Evolutionary conservation across 768 basidiomycete genomes (phyloP), one percentile per base, ranked within the genome.

Genomic region (Boletus coccyginus): DNA sequence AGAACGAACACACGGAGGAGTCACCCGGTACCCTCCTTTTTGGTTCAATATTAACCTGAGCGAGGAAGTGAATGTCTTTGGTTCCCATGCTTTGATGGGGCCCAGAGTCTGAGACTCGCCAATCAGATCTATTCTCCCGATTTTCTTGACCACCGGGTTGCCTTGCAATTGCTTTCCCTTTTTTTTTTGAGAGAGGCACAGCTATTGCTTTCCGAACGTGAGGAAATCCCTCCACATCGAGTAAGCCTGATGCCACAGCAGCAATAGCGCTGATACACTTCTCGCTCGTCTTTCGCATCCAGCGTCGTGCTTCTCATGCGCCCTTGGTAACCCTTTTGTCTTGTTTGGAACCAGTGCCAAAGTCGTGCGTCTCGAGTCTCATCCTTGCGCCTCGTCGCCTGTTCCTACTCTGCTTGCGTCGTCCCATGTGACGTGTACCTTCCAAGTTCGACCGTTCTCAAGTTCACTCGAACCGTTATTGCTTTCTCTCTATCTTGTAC

Each of bases 361-460:
- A 41, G 21, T 27, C 32, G 5, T 59, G 69, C 16, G 17, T 64
- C 21, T 50, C 9, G 29, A 60, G 54, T 35, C 59, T 77, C 14
- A 43, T 70, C 19, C 65, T 63, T 12, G 52, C 47, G 31, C 13
- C 51, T 50, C 63, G 65, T 21, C 66, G 57, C 17, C 39, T 68
- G 38, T 60, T 57, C 39, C 49, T 67, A 16, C 52, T 72, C 17
- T 75, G 16, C 57, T 77, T 14, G 71, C 67, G 0, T 75, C 75
- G 11, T 76, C 75, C 27, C 64, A 76, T 42, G 70, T 75, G 45
- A 64, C 67, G 33, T 64, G 66, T 38, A 74, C 74, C 4, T 74
- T 74, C 46, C 76, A 77, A 50, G 54, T 75, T 43, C 66, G 76
- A 39, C 74, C 75, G 2, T 77, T 77, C 57, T 75, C 74, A 19